Evolutionary conservation across 495 filamentous ascomycete genomes (phyloP).

Genomic region (Hyaloscypha variabilis): DNA sequence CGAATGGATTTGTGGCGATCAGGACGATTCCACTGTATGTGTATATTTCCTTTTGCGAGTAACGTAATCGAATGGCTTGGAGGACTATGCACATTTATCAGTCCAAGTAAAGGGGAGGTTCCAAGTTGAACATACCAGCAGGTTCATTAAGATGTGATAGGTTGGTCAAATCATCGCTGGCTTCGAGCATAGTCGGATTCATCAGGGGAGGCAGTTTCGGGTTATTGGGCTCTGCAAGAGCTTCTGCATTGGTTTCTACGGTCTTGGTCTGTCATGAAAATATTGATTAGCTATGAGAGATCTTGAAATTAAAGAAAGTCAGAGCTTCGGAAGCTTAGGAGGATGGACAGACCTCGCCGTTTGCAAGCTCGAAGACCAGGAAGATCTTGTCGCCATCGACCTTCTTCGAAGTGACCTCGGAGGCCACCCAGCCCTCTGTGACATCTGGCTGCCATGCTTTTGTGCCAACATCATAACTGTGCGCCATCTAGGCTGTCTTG

Average conservation of each 20-base stretch:
- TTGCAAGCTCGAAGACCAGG: slow-evolving; percentile 83
- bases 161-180: slow-evolving; percentile 97
- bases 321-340: slow-evolving; percentile 5
- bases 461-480: slow-evolving; percentile 96
- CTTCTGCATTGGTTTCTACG: slow-evolving; percentile 79
- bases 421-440: slow-evolving; percentile 95
- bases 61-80: slow-evolving; percentile 96
- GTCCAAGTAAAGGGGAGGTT: background rate
- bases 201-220: slow-evolving; percentile 87
- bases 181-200: slow-evolving; percentile 98
- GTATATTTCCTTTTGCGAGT: slow-evolving; percentile 99
- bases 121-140: slow-evolving; percentile 68
- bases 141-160: slow-evolving; percentile 98
- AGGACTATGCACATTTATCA: slow-evolving; percentile 61
- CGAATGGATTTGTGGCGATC: slow-evolving; percentile 98
- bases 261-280: slow-evolving; percentile 62
- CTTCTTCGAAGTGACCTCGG: slow-evolving; percentile 87
- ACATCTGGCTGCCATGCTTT: slow-evolving; percentile 97
- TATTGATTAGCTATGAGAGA: slow-evolving; percentile 14
- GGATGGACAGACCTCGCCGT: slow-evolving; percentile 74
- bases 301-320: slow-evolving; percentile 31
- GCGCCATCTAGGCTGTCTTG: slow-evolving; percentile 67
- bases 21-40: slow-evolving; percentile 99
- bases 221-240: slow-evolving; percentile 70
- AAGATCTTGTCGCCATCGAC: slow-evolving; percentile 83